Base-by-base conservation (phyloP, 768 basidiomycete genomes). In the Rhodotorula taiwanensis region DNA sequence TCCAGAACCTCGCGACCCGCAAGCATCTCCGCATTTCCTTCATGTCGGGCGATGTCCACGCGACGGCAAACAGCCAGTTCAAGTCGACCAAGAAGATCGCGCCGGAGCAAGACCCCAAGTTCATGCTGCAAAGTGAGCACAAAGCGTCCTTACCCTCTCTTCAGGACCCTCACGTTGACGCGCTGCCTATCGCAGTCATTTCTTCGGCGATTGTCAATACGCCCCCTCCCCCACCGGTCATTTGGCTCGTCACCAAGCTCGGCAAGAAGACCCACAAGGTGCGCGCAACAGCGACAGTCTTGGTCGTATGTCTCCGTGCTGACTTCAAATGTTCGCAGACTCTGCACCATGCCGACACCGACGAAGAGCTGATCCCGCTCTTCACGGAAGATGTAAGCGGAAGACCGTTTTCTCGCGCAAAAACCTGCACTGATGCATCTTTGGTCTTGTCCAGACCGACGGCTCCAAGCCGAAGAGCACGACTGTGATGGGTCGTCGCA, bases 191-290 rank as follows among this genome's bases (percentile, higher is more conserved):
- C 36, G 34, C 50, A 60, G 58, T 92, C 39, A 82, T 89, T 14
- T 84, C 88, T 8, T 90, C 89, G 71, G 94, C 94, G 20, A 98
- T 99, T 67, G 94, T 99, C 52, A 94, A 95, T 73, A 95, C 94
- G 9, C 92, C 94, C n/a, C 78, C 78, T 28, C 77, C 77, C 3
- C 67, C 86, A 86, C 81, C 79, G 5, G 90, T 93, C 20, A 82
- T 93, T 47, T 76, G 80, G 4, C 81, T 95, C 83, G 89, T 95
- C 18, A 83, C 83, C n/a, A 79, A 83, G 16, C 81, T 94, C 45
- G 86, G 76, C 7, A 71, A 64, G 20, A 91, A 92, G 75, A 82
- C 80, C 10, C 94, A 99, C 76, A 84, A 83, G 75, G 59, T 58
- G 9, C n/a, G n/a, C n/a, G n/a, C n/a, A n/a, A n/a, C n/a, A n/a